These are phyloP conservation scores for Friedmanniomyces simplex DNA, from an alignment of 495 filamentous ascomycete genomes.

Conservation along the genomic window DNA sequence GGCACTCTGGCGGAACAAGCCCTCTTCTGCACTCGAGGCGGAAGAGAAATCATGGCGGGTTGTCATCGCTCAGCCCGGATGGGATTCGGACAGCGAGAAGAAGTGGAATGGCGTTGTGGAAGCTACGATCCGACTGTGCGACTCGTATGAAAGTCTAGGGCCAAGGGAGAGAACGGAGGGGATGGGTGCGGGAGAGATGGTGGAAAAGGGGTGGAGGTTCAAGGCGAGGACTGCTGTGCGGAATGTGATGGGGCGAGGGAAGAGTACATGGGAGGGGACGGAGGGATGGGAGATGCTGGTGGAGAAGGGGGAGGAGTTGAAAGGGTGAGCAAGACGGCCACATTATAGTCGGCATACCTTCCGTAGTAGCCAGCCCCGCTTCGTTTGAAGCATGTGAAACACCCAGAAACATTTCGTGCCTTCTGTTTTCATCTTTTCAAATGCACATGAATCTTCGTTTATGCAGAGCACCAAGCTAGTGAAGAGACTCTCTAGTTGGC, in stretches of 20 bases:
- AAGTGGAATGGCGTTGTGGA: constrained; percentile 53
- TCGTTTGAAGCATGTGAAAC: not conserved
- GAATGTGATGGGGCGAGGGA: constrained; percentile 71
- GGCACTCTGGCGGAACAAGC: constrained; percentile 58
- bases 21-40: constrained; percentile 60
- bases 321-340: constrained; percentile 16
- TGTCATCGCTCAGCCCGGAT: constrained; percentile 36
- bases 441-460: not conserved
- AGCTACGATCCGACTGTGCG: constrained; percentile 53
- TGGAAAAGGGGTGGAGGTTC: constrained; percentile 66
- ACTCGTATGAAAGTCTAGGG: constrained; percentile 57
- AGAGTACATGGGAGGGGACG: constrained; percentile 70
- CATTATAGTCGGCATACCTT: too few relatives aligned
- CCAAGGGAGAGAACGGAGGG: constrained; percentile 38
- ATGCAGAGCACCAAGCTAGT: not conserved
- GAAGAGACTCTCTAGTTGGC: not conserved
- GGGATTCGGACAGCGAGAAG: constrained; percentile 32
- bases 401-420: not conserved
- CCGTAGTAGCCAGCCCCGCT: not conserved
- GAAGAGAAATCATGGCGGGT: constrained; percentile 86
- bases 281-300: constrained; percentile 57
- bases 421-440: not conserved
- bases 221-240: constrained; percentile 77
- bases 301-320: constrained; percentile 51
- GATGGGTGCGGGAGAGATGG: constrained; percentile 34